Base-by-base conservation (phyloP, 2,329 filamentous ascomycete species). In the Trichocomaceae sp. region DNA sequence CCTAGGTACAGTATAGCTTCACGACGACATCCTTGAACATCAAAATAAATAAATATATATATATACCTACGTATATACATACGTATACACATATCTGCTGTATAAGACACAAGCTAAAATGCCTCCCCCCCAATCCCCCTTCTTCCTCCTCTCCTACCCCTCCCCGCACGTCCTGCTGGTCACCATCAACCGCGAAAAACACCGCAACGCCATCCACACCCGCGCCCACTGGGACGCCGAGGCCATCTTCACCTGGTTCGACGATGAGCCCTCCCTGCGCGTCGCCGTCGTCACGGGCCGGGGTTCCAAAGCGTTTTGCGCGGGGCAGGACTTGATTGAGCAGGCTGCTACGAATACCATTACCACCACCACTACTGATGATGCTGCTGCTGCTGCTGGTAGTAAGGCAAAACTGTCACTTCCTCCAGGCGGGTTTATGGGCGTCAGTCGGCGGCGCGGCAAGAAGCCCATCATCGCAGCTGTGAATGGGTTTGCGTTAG, bases 381-480 rank as follows among this genome's bases (percentile, higher is more conserved):
- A 59, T 62, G 59, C 66, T n/a, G 62, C 65, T 49, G 39, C 15
- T 57, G 37, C 59, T 54, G 17, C 66, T 66, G 8, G 29, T 3
- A 33, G 15, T 15, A 20, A 44, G 45, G 33, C 50, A 7, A 48
- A 10, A 6, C 15, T 57, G n/a, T 17, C 49, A 52, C 76, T 77
- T 58, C 77, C 78, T 1, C 54, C 70, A 1, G 69, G 69, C 1
- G 82, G 82, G 0, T 82, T 83, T 62, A 77, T 72, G 37, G 83
- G 80, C 0, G 64, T 86, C 13, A 81, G 78, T 41, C 71, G 78
- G 41, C 72, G 83, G 12, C 67, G 67, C 12, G 83, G 83, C 0
- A 83, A 81, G 71, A 92, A 92, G 64, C 88, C 88, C 1, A 77
- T 92, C 47, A 78, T 92, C 23, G 86, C 84, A 1, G 88, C 88